A percentile compares a stretch with the other conserved stretches of the same genome.
These are phyloP conservation scores for Dictyostelium brefeldianum DNA, from an alignment of 78 protist genomes.

Conservation along the genomic window DNA sequence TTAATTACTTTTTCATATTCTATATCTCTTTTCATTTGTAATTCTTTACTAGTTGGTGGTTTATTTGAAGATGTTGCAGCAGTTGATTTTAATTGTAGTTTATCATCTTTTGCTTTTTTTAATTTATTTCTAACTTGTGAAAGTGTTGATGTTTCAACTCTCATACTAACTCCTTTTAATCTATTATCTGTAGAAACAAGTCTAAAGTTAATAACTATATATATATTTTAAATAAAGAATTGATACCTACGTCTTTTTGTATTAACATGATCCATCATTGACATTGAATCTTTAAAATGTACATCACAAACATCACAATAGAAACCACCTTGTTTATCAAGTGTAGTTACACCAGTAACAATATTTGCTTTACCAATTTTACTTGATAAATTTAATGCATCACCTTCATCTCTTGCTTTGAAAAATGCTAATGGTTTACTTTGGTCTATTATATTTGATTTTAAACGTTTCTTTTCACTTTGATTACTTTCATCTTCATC, in stretches of 20 bases:
- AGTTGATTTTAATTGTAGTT: not conserved
- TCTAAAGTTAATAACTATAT: not conserved
- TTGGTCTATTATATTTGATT: not conserved
- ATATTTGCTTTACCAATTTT: conserved; percentile 25
- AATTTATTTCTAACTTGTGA: conserved; percentile 46
- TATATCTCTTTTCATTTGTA: conserved; percentile 33
- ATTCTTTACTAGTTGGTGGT: not conserved
- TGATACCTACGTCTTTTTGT: conserved; percentile 60
- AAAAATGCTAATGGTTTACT: conserved; percentile 15
- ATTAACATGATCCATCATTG: conserved; percentile 53
- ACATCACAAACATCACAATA: conserved; percentile 59
- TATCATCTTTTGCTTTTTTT: conserved; percentile 18
- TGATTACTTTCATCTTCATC: not conserved
- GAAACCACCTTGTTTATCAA: conserved; percentile 50
- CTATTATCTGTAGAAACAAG: conserved; percentile 14
- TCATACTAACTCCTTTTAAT: conserved; percentile 52
- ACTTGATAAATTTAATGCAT: not conserved
- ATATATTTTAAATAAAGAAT: no score
- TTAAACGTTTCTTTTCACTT: not conserved
- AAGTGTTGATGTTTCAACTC: conserved; percentile 37
- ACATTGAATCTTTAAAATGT: conserved; percentile 26
- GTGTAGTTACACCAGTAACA: conserved; percentile 52
- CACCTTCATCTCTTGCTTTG: conserved; percentile 47
- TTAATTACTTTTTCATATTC: conserved; percentile 24
- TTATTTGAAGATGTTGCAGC: not conserved